Evolutionary conservation across 2,329 filamentous ascomycete genomes (phyloP).

Genomic region (Alternaria sp.): DNA sequence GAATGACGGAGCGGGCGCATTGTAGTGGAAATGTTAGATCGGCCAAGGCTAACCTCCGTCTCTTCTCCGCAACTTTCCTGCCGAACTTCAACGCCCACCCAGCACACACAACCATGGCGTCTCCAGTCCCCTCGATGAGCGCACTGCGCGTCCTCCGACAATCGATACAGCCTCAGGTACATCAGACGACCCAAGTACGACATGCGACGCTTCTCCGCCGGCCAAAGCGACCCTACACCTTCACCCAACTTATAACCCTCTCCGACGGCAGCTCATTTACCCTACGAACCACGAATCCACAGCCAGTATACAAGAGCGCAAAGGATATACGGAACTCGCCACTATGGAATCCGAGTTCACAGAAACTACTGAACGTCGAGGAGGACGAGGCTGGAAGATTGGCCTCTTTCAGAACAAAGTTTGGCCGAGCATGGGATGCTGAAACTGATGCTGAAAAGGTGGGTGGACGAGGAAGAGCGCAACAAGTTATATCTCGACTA

Average conservation of each 20-base stretch:
- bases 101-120: slow-evolving; percentile 35
- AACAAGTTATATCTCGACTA: not conserved
- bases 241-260: slow-evolving; percentile 95
- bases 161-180: slow-evolving; percentile 32
- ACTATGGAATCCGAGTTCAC: slow-evolving; percentile 88
- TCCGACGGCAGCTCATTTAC: slow-evolving; percentile 89
- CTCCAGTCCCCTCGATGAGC: slow-evolving; percentile 44
- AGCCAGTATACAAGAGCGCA: slow-evolving; percentile 67
- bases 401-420: slow-evolving; percentile 83
- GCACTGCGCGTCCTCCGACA: slow-evolving; percentile 44
- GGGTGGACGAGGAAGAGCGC: not conserved
- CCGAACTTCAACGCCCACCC: slow-evolving; percentile 13
- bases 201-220: slow-evolving; percentile 86
- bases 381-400: slow-evolving; percentile 93
- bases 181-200: slow-evolving; percentile 66
- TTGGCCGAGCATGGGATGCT: slow-evolving; percentile 83
- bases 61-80: slow-evolving; percentile 37
- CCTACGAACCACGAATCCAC: slow-evolving; percentile 78
- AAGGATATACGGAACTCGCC: slow-evolving; percentile 92
- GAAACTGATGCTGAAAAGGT: slow-evolving; percentile 19
- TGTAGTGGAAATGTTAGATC: slow-evolving; percentile 26
- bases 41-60: slow-evolving; percentile 22
- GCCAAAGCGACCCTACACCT: slow-evolving; percentile 92
- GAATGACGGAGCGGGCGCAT: slow-evolving; percentile 14
- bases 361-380: slow-evolving; percentile 85